Percentiles rank a stretch among this genome's conserved stretches.
Conservation (phyloP, 2,329 filamentous ascomycete genomes). For the Apiospora phragmitis region DNA sequence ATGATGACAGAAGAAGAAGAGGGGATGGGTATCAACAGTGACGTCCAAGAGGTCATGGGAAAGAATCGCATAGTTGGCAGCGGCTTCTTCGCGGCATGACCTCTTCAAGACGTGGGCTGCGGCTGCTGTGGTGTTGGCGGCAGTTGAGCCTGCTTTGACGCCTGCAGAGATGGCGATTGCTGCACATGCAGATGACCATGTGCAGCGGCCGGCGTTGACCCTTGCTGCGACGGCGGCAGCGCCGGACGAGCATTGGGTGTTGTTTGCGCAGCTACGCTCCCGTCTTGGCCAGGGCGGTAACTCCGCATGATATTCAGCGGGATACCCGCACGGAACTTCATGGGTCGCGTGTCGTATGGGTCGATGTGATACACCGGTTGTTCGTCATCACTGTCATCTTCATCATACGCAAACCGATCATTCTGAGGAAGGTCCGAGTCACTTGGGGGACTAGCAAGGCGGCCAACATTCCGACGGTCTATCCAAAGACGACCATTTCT, state of each 20-base stretch:
- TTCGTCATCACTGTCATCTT: constrained; percentile 75
- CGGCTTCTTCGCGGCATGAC: neutral
- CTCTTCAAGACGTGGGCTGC: neutral
- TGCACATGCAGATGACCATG: neutral
- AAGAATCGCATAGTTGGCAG: neutral
- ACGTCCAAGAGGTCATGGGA: neutral
- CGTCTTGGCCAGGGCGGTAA: constrained; percentile 39
- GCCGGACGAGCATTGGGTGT: constrained; percentile 22
- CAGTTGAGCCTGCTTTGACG: neutral
- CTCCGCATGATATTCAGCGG: constrained; percentile 18
- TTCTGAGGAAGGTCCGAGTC: constrained; percentile 39
- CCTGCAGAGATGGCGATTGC: constrained; percentile 1
- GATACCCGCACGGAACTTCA: constrained; percentile 59
- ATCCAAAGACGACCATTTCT: constrained; percentile 85
- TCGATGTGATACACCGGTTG: constrained; percentile 77
- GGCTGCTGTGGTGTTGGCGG: neutral
- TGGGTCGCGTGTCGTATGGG: constrained; percentile 60
- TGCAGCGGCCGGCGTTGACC: neutral
- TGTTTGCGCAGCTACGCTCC: constrained; percentile 27
- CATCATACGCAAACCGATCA: constrained; percentile 85
- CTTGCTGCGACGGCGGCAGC: constrained; percentile 22
- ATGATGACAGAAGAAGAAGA: neutral
- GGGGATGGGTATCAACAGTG: constrained; percentile 11
- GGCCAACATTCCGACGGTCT: constrained; percentile 61
- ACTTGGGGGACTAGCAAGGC: constrained; percentile 25